A percentile compares a stretch with the other conserved stretches of the same genome.
phyloP scores from a whole-genome alignment of 352 stramenopile species.

The Phytophthora chlamydospora region DNA sequence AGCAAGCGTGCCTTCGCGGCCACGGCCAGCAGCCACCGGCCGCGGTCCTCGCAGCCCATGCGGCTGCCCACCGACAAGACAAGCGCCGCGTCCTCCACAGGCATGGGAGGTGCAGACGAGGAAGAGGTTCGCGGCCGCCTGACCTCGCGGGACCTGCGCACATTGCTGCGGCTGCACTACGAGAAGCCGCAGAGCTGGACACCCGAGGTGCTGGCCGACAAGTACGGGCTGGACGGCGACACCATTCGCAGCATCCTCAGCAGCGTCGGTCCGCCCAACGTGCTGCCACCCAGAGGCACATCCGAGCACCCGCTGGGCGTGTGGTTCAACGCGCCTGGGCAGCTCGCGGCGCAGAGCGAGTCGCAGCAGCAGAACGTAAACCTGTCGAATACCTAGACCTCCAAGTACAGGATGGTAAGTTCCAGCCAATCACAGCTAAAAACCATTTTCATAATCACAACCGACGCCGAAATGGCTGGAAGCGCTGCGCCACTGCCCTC shows the following conservation, averaged over 20 bases:
- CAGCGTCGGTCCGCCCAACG: conserved; percentile 58
- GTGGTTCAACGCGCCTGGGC: conserved; percentile 44
- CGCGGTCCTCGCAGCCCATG: conserved; percentile 44
- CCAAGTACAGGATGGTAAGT: too few species aligned
- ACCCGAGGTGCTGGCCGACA: conserved; percentile 47
- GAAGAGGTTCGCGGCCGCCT: conserved; percentile 51
- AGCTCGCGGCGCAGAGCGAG: not conserved
- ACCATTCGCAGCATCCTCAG: conserved; percentile 45
- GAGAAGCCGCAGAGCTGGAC: conserved; percentile 62
- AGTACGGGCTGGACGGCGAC: conserved; percentile 48
- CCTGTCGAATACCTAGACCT: too few species aligned
- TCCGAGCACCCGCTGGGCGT: conserved; percentile 65
- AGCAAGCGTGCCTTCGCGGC: conserved; percentile 55
- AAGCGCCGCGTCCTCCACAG: conserved; percentile 45
- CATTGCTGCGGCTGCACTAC: conserved; percentile 69
- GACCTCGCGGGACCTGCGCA: conserved; percentile 59
- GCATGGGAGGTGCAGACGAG: conserved; percentile 38
- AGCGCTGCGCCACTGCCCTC: conserved; percentile 17
- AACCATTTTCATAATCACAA: conserved; percentile 3
- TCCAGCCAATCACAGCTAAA: too few species aligned
- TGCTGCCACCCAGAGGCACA: conserved; percentile 53
- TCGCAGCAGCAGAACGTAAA: conserved; percentile 1
- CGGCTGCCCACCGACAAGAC: conserved; percentile 64
- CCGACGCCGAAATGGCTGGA: conserved; percentile 39
- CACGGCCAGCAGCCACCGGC: conserved; percentile 71